A percentile compares a stretch with the other conserved stretches of the same genome.
These are phyloP conservation scores for Diutina catenulata DNA, from an alignment of 1,139 yeast genomes.

Conservation along the genomic window DNA sequence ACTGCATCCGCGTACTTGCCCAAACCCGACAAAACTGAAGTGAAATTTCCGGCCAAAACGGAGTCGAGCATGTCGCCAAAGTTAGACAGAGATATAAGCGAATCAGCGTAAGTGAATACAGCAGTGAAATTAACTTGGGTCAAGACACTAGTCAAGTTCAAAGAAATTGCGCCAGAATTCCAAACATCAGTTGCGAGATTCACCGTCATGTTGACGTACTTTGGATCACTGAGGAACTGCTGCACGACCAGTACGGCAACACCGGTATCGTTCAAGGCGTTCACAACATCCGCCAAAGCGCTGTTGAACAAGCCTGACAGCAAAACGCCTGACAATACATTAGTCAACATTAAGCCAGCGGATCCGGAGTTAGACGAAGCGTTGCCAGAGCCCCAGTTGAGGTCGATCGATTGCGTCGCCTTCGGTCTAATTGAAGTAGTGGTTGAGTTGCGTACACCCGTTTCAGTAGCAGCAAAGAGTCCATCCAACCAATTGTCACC, in stretches of 20 bases:
- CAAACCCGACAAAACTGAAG: constrained; percentile 9
- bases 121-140: constrained; percentile 10
- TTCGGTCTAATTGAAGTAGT: background rate
- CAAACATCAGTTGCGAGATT: constrained; percentile 17
- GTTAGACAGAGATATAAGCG: constrained; percentile 16
- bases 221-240: constrained; percentile 22
- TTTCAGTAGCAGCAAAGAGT: no score
- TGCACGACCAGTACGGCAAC: constrained; percentile 28
- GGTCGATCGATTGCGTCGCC: background rate
- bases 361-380: constrained; percentile 9
- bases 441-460: background rate
- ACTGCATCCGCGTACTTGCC: constrained; percentile 25
- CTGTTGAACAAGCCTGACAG: constrained; percentile 18
- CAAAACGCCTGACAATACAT: constrained; percentile 19
- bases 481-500: no score
- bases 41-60: constrained; percentile 16
- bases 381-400: background rate
- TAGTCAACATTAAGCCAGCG: constrained; percentile 19
- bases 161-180: constrained; percentile 17
- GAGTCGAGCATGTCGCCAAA: constrained; percentile 13
- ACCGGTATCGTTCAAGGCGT: constrained; percentile 33
- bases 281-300: constrained; percentile 18
- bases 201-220: constrained; percentile 28
- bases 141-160: constrained; percentile 12
- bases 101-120: constrained; percentile 16